A percentile compares a stretch with the other conserved stretches of the same genome.
phyloP scores from a whole-genome alignment of 805 yeast genomes.

The Wickerhamiella allomyrinae region DNA sequence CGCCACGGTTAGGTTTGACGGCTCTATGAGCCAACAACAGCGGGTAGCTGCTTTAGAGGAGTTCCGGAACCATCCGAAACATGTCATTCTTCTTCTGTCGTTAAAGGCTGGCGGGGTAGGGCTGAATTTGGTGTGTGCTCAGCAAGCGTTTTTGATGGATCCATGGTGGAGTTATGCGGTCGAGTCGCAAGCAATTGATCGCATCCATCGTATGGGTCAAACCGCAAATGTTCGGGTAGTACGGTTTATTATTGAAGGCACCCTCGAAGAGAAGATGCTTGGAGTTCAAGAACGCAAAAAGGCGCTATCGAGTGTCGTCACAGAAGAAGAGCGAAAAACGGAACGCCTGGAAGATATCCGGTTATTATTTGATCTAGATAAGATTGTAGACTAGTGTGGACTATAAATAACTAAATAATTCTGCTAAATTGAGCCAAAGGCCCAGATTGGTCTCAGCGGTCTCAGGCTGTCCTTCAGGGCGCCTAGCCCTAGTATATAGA shows the following conservation, averaged over 20 bases:
- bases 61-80: conserved; percentile 30
- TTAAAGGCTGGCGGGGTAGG: conserved; percentile 94
- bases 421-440: not conserved
- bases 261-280: conserved; percentile 81
- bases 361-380: conserved; percentile 21
- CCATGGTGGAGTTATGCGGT: conserved; percentile 96
- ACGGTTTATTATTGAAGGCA: conserved; percentile 66
- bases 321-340: conserved; percentile 25
- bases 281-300: conserved; percentile 69
- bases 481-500: not conserved
- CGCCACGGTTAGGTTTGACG: conserved; percentile 62
- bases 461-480: not conserved
- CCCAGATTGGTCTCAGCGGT: not conserved
- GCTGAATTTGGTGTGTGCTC: conserved; percentile 70
- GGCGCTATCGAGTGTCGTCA: conserved; percentile 24
- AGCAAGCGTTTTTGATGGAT: conserved; percentile 78
- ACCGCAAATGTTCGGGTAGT: conserved; percentile 52
- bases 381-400: not conserved
- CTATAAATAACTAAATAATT: not conserved
- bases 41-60: conserved; percentile 45
- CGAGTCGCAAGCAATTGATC: conserved; percentile 82
- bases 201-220: conserved; percentile 88
- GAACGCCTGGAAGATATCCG: conserved; percentile 26
- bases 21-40: conserved; percentile 52
- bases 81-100: conserved; percentile 47